These are phyloP conservation scores for Pseudofabraea citricarpa DNA, from an alignment of 2,329 filamentous ascomycete genomes.

Conservation along the genomic window DNA sequence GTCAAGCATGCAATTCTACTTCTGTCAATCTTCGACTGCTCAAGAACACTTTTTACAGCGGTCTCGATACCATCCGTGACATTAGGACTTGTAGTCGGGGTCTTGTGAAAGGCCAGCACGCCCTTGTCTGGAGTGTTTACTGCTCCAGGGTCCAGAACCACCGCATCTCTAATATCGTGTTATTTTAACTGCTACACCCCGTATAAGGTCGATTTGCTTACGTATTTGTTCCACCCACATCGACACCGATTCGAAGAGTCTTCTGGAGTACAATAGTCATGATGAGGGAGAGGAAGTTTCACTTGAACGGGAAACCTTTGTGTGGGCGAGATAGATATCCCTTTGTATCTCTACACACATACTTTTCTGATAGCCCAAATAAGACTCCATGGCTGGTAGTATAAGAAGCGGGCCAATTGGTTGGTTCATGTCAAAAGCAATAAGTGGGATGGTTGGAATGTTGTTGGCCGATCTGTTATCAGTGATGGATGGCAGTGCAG, in stretches of 20 bases:
- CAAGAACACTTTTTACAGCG: slow-evolving; percentile 15
- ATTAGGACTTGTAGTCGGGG: slow-evolving; percentile 29
- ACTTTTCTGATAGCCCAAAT: too few species aligned
- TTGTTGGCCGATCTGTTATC: not conserved
- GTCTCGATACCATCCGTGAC: slow-evolving; percentile 18
- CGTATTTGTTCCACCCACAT: slow-evolving; percentile 35
- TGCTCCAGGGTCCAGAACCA: slow-evolving; percentile 18
- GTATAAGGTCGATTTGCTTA: not conserved
- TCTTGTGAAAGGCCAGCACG: slow-evolving; percentile 21
- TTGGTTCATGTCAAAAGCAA: not conserved
- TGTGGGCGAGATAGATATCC: too few species aligned
- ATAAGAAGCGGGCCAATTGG: too few species aligned
- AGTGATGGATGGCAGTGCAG: not conserved
- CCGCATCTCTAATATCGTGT: slow-evolving; percentile 21
- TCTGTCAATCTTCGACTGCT: slow-evolving; percentile 12
- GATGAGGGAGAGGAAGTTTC: too few species aligned
- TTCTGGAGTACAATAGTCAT: not conserved
- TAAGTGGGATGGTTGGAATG: not conserved
- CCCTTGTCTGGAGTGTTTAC: slow-evolving; percentile 21
- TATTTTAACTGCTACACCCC: not conserved
- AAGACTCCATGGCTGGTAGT: too few species aligned
- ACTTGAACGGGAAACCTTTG: too few species aligned
- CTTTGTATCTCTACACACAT: too few species aligned
- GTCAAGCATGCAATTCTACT: slow-evolving; percentile 13
- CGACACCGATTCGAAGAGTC: slow-evolving; percentile 25